phyloP scores from a whole-genome alignment of 1,284 basidiomycete species.

The Puccinia triticina region DNA sequence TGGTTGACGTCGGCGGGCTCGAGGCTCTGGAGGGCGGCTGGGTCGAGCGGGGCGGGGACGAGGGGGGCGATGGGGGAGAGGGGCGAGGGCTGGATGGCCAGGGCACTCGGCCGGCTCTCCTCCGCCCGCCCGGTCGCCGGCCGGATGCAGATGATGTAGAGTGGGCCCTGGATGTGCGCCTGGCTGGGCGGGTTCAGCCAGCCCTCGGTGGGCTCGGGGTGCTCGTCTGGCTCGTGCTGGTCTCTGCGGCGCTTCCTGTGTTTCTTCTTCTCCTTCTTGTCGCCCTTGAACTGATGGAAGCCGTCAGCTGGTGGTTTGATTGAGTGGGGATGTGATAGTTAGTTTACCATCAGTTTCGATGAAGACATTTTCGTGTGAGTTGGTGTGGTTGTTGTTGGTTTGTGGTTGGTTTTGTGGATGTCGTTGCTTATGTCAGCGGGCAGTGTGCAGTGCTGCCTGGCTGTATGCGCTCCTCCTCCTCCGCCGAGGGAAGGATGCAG shows the following conservation, averaged over 20 bases:
- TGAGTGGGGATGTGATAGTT: conserved; percentile 22
- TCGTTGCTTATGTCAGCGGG: too few relatives aligned
- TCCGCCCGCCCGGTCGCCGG: conserved; percentile 69
- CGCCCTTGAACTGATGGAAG: conserved; percentile 72
- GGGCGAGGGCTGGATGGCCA: conserved; percentile 54
- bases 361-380: too few relatives aligned
- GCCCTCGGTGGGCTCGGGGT: conserved; percentile 61
- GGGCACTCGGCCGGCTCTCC: conserved; percentile 60
- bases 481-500: too few relatives aligned
- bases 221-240: conserved; percentile 63
- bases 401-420: too few relatives aligned
- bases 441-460: too few relatives aligned
- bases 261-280: conserved; percentile 74
- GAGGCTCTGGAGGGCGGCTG: conserved; percentile 66
- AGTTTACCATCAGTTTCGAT: conserved; percentile 43
- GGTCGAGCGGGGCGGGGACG: conserved; percentile 26
- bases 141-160: conserved; percentile 74
- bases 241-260: conserved; percentile 69
- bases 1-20: conserved; percentile 75
- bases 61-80: conserved; percentile 54
- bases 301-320: neutral
- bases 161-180: conserved; percentile 76
- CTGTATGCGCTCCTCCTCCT: too few relatives aligned
- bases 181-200: conserved; percentile 76
- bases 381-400: too few relatives aligned